Evolutionary conservation across 2,329 filamentous ascomycete species (phyloP), one percentile per base, ranked within the genome.

Genomic region (Penicillium sp.): DNA sequence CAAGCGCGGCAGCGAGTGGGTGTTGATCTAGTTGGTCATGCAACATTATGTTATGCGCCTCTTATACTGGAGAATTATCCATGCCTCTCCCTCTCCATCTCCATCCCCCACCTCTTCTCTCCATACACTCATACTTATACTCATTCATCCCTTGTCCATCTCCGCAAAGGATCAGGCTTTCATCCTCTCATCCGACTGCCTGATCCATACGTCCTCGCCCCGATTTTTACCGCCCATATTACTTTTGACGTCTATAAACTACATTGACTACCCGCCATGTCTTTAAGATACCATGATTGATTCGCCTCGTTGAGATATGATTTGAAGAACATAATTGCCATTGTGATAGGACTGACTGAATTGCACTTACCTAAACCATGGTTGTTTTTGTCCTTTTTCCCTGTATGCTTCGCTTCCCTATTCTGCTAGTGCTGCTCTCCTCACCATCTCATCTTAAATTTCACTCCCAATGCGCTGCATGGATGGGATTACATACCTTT

Each of bases 1-100:
- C 76, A 99, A 99, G 83, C 88, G 93, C 68, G 93, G 94, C 26
- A 96, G 90, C 71, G 94, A 99, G 83, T 99, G 94, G 94, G 93
- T 97, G 57, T 78, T 89, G 64, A 79, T 84, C 58, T 88, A 68
- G 50, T 51, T 62, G 72, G 26, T 15, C 33, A 10, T 26, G 57
- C 53, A 26, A 40, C 38, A 17, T 44, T 22, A 30, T 26, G 50
- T 22, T 54, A 54, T 40, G 33, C 35, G 12, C n/a, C 28, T 51
- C 28, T 33, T 9, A 37, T 53, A 53, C 26, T 19, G 42, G 28
- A 47, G 49, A 47, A 15, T 17, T 26, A 3, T 42, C 33, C 38
- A 13, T 53, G 13, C 17, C 28, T 53, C 50, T 19, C 49, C 17
- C 28, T 53, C 50, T 19, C 49, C 26, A 13, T 53, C 26, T 19